These are phyloP conservation scores for Sclerotinia glacialis DNA, from an alignment of 2,329 filamentous ascomycete genomes.

Conservation along the genomic window DNA sequence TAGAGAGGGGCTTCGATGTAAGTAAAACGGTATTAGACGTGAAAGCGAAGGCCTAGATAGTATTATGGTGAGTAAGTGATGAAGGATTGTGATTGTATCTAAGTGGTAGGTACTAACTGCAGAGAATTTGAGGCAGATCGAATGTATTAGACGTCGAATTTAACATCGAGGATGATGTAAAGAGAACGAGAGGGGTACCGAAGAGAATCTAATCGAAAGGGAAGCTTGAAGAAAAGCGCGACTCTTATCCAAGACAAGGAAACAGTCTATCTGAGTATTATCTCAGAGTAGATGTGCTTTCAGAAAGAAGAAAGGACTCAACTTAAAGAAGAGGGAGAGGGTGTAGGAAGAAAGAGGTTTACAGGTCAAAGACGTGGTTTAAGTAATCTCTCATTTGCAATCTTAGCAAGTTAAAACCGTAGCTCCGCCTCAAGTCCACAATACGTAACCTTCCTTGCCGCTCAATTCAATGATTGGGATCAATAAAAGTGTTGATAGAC, in stretches of 20 bases:
- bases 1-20: background rate
- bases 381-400: background rate
- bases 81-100: background rate
- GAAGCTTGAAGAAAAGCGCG: background rate
- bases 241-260: background rate
- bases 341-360: background rate
- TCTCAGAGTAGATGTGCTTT: background rate
- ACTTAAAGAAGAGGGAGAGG: background rate
- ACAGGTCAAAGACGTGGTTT: background rate
- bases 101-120: background rate
- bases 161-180: background rate
- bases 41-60: background rate
- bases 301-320: background rate
- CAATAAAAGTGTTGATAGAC: background rate
- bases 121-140: background rate
- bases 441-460: background rate
- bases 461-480: background rate
- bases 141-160: background rate
- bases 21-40: background rate
- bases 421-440: background rate
- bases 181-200: background rate
- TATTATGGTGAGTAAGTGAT: background rate
- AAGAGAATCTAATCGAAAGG: background rate
- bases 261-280: background rate
- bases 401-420: background rate